Evolutionary conservation across 1,284 basidiomycete species (phyloP), one percentile per base, ranked within the genome.

Genomic region (Kwoniella shivajii): DNA sequence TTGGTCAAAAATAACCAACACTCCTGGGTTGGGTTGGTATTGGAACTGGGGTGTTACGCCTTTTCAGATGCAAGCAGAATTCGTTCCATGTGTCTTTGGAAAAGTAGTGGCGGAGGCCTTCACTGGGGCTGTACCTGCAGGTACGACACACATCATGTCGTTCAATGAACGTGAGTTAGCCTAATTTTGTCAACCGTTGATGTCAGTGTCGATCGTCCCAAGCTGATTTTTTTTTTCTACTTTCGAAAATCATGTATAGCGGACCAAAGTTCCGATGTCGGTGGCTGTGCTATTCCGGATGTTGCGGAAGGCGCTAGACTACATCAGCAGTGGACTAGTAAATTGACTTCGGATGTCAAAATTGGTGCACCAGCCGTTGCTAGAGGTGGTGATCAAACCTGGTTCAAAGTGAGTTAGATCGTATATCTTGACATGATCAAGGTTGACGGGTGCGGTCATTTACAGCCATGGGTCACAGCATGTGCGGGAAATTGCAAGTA

Each of bases 81-180:
- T 53, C 34, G 60, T 65, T 29, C 47, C 55, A n/a, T 46, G 52
- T 36, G 45, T 65, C 11, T 61, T 59, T 57, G 65, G 58, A 2
- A 50, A 54, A 13, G 58, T 38, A 9, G 54, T 50, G 34, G 62
- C 56, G 13, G 48, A 46, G 27, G 42, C 50, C 24, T 57, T 64
- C 31, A 27, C 33, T 49, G 46, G 50, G 43, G 20, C 45, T 31
- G 39, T 53, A 29, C 43, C 61, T 2, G 30, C 41, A 26, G 57
- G 60, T 1, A 59, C 60, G 3, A 61, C 39, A 2, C 52, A 70
- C 34, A 54, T 73, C 22, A 56, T 72, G 38, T 50, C 55, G 9
- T 72, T 71, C 64, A 73, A 73, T 48, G 71, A 73, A 47, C 71
- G 69, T 65, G 61, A 69, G 66, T 65, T n/a, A n/a, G n/a, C n/a